Base-by-base conservation (phyloP, 2,329 filamentous ascomycete species). In the Coleophoma cylindrospora region DNA sequence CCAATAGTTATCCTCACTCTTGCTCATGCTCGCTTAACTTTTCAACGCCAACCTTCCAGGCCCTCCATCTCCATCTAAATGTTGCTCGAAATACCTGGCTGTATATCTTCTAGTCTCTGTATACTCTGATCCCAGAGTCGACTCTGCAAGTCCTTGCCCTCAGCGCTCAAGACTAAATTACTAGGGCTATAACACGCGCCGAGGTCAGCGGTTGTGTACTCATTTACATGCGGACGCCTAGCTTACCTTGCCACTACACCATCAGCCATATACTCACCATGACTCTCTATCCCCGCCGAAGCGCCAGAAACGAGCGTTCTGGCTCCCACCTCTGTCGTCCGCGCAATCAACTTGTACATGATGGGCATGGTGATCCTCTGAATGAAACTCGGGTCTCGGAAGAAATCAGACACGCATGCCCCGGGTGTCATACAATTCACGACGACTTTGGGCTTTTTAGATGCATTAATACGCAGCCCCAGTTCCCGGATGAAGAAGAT, bases 361-460 rank as follows among this genome's bases (percentile, higher is more conserved):
- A 67, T 38, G 6, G 46, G 40, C 6, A 50, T 49, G 47, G 55
- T 33, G 41, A 56, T 34, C 21, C 49, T 49, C 15, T 37, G 48
- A 0, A 40, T 21, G 0, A 47, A 40, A 44, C 50, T 37, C 27
- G 56, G 14, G 12, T 76, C 69, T 3, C 76, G 66, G 6, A 55
- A 57, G 1, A 81, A 63, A 32, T 71, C 63, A 2, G 73, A 73
- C 41, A 75, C 67, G 57, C 77, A 81, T 27, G 76, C 65, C 1
- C 78, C 78, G 0, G 79, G 79, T 49, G 77, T 77, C 19, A 77
- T 53, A 54, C 68, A 67, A 57, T 79, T 80, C 50, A 81, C 56
- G 1, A 71, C 71, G 34, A 80, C 72, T 13, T 40, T 27, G 65
- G 57, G 38, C 40, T 61, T 53, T 9, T 50, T 48, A 19, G 34